Percentiles rank a stretch among this genome's conserved stretches.
Evolutionary conservation across 805 yeast species (phyloP).

Genomic region (Starmerella tilneyi): DNA sequence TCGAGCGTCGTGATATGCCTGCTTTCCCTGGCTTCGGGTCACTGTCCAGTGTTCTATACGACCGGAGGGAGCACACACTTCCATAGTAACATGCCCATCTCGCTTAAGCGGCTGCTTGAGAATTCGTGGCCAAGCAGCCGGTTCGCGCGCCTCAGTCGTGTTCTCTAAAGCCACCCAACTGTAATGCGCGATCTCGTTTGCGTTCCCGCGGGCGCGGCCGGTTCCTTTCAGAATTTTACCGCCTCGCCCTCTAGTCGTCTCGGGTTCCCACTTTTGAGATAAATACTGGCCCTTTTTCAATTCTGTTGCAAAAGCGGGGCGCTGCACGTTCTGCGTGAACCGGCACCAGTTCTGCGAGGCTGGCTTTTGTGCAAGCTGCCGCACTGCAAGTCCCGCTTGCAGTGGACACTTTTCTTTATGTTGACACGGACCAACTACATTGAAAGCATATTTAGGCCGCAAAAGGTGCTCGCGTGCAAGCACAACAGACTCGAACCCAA

Average conservation of each 20-base stretch:
- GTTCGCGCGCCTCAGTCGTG: constrained; percentile 35
- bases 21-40: constrained; percentile 64
- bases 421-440: constrained; percentile 78
- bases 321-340: constrained; percentile 54
- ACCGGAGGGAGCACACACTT: constrained; percentile 71
- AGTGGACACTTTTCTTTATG: constrained; percentile 83
- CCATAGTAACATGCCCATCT: constrained; percentile 72
- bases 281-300: constrained; percentile 70
- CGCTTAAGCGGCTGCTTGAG: constrained; percentile 57
- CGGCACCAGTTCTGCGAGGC: constrained; percentile 64
- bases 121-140: constrained; percentile 48
- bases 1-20: constrained; percentile 79
- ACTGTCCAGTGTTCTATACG: constrained; percentile 78
- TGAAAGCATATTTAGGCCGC: constrained; percentile 52
- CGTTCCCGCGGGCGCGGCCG: constrained; percentile 68
- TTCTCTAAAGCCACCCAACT: constrained; percentile 60
- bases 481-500: constrained; percentile 80
- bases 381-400: constrained; percentile 57
- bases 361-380: constrained; percentile 35
- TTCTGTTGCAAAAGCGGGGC: constrained; percentile 76
- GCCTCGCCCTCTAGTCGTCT: constrained; percentile 40
- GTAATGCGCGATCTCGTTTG: constrained; percentile 59
- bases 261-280: constrained; percentile 60
- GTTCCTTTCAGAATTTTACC: constrained; percentile 48
- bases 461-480: constrained; percentile 82